These are phyloP conservation scores for Colletotrichum aenigma DNA, from an alignment of 2,329 filamentous ascomycete genomes.

Conservation along the genomic window DNA sequence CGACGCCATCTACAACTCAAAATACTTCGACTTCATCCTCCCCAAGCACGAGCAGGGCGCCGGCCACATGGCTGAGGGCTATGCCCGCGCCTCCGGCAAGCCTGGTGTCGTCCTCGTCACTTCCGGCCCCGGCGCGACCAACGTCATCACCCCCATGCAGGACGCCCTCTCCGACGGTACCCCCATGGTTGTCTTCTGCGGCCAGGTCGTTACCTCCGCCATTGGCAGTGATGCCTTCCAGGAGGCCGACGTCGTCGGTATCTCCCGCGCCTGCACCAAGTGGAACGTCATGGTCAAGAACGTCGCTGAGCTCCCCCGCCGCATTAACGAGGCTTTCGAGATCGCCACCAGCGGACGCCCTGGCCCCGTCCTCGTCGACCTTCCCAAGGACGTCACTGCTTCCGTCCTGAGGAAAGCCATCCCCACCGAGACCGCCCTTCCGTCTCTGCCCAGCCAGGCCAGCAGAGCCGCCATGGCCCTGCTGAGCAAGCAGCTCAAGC, in stretches of 20 bases:
- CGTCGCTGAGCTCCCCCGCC: slow-evolving; percentile 86
- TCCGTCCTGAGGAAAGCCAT: slow-evolving; percentile 84
- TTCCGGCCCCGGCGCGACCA: slow-evolving; percentile 94
- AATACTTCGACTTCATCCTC: slow-evolving; percentile 94
- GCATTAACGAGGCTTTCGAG: slow-evolving; percentile 98
- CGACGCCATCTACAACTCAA: slow-evolving; percentile 98
- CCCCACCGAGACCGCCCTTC: slow-evolving; percentile 74
- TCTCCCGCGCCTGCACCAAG: slow-evolving; percentile 94
- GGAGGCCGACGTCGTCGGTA: slow-evolving; percentile 92
- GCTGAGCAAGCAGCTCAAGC: slow-evolving; percentile 73
- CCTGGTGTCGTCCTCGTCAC: slow-evolving; percentile 96
- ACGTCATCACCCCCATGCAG: slow-evolving; percentile 95
- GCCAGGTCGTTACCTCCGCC: slow-evolving; percentile 87
- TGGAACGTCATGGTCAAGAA: slow-evolving; percentile 99
- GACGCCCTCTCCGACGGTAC: slow-evolving; percentile 95
- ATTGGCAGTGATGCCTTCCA: slow-evolving; percentile 98
- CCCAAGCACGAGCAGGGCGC: slow-evolving; percentile 97
- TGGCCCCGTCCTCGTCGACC: slow-evolving; percentile 91
- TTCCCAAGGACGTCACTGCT: slow-evolving; percentile 96
- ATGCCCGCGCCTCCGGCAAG: slow-evolving; percentile 90
- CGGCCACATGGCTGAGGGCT: slow-evolving; percentile 98
- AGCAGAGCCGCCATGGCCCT: slow-evolving; percentile 79
- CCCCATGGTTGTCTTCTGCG: slow-evolving; percentile 93
- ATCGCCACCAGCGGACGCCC: slow-evolving; percentile 94
- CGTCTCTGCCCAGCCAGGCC: slow-evolving; percentile 83